Evolutionary conservation across 257 asterid species (phyloP).

Genomic region (Cynanchum wilfordii): DNA sequence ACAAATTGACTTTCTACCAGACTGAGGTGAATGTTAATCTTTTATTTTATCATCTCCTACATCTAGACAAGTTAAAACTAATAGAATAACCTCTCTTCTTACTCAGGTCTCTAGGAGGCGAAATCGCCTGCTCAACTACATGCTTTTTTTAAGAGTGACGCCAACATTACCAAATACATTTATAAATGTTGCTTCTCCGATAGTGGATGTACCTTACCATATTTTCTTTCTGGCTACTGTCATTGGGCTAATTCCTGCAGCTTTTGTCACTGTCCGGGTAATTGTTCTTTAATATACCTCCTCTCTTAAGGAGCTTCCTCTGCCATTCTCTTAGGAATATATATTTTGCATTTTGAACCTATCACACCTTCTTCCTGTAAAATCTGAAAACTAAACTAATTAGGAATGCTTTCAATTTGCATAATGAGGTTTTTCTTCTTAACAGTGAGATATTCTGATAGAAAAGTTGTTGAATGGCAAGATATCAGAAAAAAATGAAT

Average conservation of each 20-base stretch:
- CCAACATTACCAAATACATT: conserved; percentile 94
- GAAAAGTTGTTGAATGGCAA: neutral
- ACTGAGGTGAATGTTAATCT: conserved; percentile 50
- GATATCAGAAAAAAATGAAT: neutral
- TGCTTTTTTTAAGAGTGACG: conserved; percentile 91
- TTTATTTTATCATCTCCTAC: neutral
- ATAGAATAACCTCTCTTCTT: conserved; percentile 8
- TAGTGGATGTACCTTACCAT: conserved; percentile 87
- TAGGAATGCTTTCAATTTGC: neutral
- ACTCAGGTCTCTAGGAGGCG: conserved; percentile 76
- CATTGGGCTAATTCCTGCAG: conserved; percentile 90
- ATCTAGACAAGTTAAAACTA: conserved; percentile 11
- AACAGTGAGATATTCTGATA: neutral
- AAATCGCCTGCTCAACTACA: conserved; percentile 72
- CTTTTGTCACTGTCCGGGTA: conserved; percentile 93
- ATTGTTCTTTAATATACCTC: conserved; percentile 15
- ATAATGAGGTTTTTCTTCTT: neutral
- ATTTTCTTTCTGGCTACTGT: conserved; percentile 78
- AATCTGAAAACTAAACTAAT: neutral
- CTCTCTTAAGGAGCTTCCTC: neutral
- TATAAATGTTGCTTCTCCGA: conserved; percentile 93
- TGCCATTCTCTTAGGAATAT: neutral
- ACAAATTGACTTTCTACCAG: conserved; percentile 76
- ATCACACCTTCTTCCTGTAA: neutral
- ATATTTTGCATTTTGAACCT: neutral